Evolutionary conservation across 2,329 filamentous ascomycete species (phyloP).

Genomic region (Trichoderma brevicompactum): DNA sequence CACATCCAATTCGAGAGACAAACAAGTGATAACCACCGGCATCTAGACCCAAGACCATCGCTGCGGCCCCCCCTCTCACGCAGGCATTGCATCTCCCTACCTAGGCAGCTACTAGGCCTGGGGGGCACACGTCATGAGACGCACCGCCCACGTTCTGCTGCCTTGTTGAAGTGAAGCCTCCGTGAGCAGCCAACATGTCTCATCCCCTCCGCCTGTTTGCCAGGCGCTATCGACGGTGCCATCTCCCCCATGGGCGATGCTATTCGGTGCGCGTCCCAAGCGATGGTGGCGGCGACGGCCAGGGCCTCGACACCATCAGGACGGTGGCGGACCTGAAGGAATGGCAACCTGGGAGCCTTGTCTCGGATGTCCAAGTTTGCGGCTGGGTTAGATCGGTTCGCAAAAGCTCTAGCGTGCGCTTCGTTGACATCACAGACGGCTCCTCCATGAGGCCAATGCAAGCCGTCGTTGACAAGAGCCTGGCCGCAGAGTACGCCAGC

Average conservation of each 20-base stretch:
- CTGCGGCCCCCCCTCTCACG: neutral
- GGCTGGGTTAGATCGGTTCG: slow-evolving; percentile 85
- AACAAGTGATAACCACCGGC: slow-evolving; percentile 4
- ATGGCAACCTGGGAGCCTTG: slow-evolving; percentile 49
- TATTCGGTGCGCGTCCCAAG: slow-evolving; percentile 43
- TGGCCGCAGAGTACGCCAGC: slow-evolving; percentile 70
- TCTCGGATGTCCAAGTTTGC: slow-evolving; percentile 63
- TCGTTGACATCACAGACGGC: slow-evolving; percentile 86
- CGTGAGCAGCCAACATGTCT: slow-evolving; percentile 25
- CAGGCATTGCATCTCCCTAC: slow-evolving; percentile 21
- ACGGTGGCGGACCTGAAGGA: slow-evolving; percentile 62
- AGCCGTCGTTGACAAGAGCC: slow-evolving; percentile 72
- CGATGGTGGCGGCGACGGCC: slow-evolving; percentile 4
- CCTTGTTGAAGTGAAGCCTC: slow-evolving; percentile 2
- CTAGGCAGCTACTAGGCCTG: neutral
- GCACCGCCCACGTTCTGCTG: slow-evolving; percentile 4
- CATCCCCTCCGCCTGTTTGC: slow-evolving; percentile 20
- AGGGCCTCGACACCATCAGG: slow-evolving; percentile 42
- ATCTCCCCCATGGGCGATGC: slow-evolving; percentile 30
- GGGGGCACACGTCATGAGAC: slow-evolving; percentile 23
- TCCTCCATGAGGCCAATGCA: slow-evolving; percentile 80
- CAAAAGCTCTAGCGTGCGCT: slow-evolving; percentile 81
- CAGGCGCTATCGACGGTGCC: slow-evolving; percentile 13
- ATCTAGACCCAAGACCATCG: slow-evolving; percentile 13
- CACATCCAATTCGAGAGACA: neutral